Evolutionary conservation across 2,329 filamentous ascomycete species (phyloP).

Genomic region (Fusarium algeriense): DNA sequence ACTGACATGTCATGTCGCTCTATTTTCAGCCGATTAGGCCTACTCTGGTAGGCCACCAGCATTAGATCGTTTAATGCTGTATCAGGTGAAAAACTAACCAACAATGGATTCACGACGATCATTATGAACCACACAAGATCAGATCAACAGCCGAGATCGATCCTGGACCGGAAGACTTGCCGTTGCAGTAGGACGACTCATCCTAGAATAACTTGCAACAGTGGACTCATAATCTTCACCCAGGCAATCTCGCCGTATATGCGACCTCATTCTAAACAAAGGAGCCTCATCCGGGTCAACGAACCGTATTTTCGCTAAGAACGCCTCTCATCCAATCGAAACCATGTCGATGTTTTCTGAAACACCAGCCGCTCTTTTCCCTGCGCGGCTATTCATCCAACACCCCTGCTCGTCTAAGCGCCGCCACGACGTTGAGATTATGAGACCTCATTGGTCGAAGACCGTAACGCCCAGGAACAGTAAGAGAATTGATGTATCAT

Average conservation of each 20-base stretch:
- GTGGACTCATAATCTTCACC: slow-evolving; percentile 23
- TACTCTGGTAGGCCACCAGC: slow-evolving; percentile 13
- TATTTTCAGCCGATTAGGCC: slow-evolving; percentile 26
- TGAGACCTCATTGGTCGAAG: slow-evolving; percentile 22
- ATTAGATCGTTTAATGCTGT: slow-evolving; percentile 32
- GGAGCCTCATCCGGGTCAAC: slow-evolving; percentile 35
- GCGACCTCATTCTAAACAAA: slow-evolving; percentile 44
- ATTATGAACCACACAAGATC: slow-evolving; percentile 10
- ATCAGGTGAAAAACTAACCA: slow-evolving; percentile 33
- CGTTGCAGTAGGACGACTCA: slow-evolving; percentile 21
- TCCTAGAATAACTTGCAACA: slow-evolving; percentile 25
- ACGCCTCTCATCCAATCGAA: slow-evolving; percentile 39
- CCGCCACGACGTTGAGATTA: slow-evolving; percentile 22
- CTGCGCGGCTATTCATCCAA: slow-evolving; percentile 33
- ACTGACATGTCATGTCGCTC: slow-evolving; percentile 48
- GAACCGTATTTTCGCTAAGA: slow-evolving; percentile 24
- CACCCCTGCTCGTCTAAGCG: slow-evolving; percentile 39
- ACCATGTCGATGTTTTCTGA: slow-evolving; percentile 18
- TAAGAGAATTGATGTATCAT: slow-evolving; percentile 26
- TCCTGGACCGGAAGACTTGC: slow-evolving; percentile 18
- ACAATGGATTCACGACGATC: slow-evolving; percentile 12
- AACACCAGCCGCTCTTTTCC: slow-evolving; percentile 30
- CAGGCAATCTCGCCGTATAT: slow-evolving; percentile 48
- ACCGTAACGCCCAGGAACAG: slow-evolving; percentile 6
- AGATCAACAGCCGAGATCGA: slow-evolving; percentile 9